A percentile compares a stretch with the other conserved stretches of the same genome.
Evolutionary conservation across 2,329 filamentous ascomycete genomes (phyloP).

Genomic region (Aspergillus unguis): DNA sequence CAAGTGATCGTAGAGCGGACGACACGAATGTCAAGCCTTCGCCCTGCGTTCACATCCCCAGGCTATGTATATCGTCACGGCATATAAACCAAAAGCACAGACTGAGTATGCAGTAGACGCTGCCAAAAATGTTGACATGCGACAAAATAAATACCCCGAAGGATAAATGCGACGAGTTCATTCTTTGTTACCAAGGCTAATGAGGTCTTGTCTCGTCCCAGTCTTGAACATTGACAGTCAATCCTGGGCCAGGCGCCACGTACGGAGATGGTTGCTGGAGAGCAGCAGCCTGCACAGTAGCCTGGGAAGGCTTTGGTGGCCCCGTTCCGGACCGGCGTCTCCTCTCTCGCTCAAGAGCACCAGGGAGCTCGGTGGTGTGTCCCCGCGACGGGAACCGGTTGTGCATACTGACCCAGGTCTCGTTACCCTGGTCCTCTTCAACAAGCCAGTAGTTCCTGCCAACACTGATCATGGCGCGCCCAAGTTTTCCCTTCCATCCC

Average conservation of each 20-base stretch:
- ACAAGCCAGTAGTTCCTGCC: constrained; percentile 80
- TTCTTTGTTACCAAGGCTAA: no score
- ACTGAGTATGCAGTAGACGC: constrained; percentile 13
- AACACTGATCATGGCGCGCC: constrained; percentile 72
- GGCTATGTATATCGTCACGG: constrained; percentile 25
- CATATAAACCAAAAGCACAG: constrained; percentile 21
- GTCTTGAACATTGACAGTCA: constrained; percentile 39
- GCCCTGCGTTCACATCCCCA: no score
- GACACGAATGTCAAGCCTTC: no score
- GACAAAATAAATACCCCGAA: neutral
- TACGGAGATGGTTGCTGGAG: constrained; percentile 35
- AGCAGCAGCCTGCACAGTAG: constrained; percentile 33
- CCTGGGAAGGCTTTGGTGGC: constrained; percentile 43
- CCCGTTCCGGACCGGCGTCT: constrained; percentile 61
- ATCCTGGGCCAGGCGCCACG: constrained; percentile 24
- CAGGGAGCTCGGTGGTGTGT: constrained; percentile 38
- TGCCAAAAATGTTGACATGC: constrained; percentile 3
- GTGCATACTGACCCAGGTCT: constrained; percentile 60
- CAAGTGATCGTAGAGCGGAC: neutral
- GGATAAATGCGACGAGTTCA: no score
- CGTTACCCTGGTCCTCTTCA: constrained; percentile 51
- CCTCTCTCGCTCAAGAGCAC: constrained; percentile 55
- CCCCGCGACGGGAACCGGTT: constrained; percentile 56
- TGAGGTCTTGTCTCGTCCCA: constrained; percentile 28
- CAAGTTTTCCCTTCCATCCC: constrained; percentile 74